phyloP scores from a whole-genome alignment of 2,329 filamentous ascomycete species.

The Pyricularia grisea region DNA sequence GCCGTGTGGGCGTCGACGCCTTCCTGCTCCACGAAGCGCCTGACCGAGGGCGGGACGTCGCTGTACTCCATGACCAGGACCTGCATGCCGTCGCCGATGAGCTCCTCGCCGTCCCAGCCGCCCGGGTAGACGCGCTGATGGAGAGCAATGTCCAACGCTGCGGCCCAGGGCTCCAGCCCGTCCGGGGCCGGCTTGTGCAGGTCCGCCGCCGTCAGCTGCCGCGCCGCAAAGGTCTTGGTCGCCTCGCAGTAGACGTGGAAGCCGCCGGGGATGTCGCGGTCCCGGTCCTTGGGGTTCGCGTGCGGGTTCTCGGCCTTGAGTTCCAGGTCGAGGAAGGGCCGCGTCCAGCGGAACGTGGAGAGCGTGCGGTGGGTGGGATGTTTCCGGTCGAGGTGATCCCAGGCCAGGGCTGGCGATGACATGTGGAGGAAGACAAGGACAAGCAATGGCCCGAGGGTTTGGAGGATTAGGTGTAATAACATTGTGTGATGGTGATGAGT shows the following conservation, averaged over 20 bases:
- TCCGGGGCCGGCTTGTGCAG: neutral
- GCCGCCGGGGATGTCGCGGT: constrained; percentile 6
- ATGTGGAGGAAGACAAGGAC: neutral
- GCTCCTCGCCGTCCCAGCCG: constrained; percentile 6
- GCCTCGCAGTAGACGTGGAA: constrained; percentile 5
- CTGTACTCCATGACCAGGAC: constrained; percentile 15
- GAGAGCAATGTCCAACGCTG: neutral
- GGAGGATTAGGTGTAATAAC: neutral
- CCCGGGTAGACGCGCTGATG: constrained; percentile 5
- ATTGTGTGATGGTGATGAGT: neutral
- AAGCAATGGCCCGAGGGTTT: neutral
- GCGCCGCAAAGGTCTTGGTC: constrained; percentile 2
- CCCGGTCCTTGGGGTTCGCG: neutral
- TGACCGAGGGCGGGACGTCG: constrained; percentile 16
- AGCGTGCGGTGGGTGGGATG: constrained; percentile 3
- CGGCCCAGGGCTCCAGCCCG: constrained; percentile 4
- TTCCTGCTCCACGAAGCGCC: constrained; percentile 19
- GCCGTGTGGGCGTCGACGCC: constrained; percentile 9
- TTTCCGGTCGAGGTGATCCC: constrained; percentile 5
- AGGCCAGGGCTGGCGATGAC: neutral
- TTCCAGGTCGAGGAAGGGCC: constrained; percentile 6
- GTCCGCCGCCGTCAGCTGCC: constrained; percentile 5
- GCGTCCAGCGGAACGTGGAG: constrained; percentile 3
- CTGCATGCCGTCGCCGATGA: neutral
- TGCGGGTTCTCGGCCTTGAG: neutral